Evolutionary conservation across 805 yeast genomes (phyloP).

Genomic region (Hanseniaspora hatyaiensis): DNA sequence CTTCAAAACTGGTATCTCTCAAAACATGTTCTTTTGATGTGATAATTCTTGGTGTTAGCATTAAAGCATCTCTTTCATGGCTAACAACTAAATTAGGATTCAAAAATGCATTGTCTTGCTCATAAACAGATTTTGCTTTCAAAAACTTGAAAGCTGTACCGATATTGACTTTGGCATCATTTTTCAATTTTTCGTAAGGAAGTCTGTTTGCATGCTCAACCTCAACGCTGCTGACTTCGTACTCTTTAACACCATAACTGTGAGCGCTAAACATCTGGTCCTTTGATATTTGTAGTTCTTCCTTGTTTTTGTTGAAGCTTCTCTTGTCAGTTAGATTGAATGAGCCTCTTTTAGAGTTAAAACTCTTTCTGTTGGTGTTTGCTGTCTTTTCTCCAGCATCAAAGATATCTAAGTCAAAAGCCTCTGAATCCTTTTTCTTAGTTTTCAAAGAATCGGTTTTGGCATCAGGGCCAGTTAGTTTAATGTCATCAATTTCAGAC

Average conservation of each 20-base stretch:
- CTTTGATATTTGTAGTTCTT: neutral
- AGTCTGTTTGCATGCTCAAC: conserved; percentile 7
- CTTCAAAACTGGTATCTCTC: conserved; percentile 14
- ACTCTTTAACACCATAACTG: conserved; percentile 10
- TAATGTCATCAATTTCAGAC: neutral
- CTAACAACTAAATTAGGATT: conserved; percentile 9
- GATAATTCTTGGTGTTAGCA: conserved; percentile 10
- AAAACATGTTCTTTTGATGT: conserved; percentile 15
- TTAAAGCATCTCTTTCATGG: conserved; percentile 5
- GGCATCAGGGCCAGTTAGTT: neutral
- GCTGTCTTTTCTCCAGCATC: neutral
- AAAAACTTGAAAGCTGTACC: conserved; percentile 11
- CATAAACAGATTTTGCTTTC: neutral
- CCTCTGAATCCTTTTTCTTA: neutral
- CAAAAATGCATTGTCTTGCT: conserved; percentile 8
- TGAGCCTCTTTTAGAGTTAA: neutral
- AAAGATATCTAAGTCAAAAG: conserved; percentile 9
- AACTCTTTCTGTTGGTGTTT: neutral
- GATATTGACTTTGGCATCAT: conserved; percentile 11
- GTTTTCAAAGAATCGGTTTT: neutral
- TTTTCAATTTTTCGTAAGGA: conserved; percentile 3
- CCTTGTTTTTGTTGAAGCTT: neutral
- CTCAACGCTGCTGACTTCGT: neutral
- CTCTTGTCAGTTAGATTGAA: neutral
- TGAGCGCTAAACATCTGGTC: conserved; percentile 12